Evolutionary conservation across 805 yeast genomes (phyloP).

Genomic region (Hanseniaspora thailandica): DNA sequence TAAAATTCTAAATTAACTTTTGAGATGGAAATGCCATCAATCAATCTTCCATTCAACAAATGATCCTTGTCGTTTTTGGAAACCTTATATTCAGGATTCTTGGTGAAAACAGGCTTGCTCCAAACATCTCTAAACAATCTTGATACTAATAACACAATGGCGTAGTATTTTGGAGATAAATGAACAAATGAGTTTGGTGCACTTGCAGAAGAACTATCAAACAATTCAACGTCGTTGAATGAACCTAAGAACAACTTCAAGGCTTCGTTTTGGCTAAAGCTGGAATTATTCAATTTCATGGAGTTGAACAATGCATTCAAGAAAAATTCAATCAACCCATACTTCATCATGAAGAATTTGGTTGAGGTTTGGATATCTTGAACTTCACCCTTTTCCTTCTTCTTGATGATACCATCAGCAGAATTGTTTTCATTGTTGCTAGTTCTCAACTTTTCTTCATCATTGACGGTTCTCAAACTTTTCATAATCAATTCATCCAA

Average conservation of each 20-base stretch:
- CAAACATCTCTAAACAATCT: constrained; percentile 71
- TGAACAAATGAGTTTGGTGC: constrained; percentile 38
- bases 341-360: constrained; percentile 57
- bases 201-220: neutral
- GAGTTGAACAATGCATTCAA: constrained; percentile 77
- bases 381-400: constrained; percentile 27
- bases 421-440: neutral
- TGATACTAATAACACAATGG: constrained; percentile 65
- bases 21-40: constrained; percentile 23
- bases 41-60: constrained; percentile 30
- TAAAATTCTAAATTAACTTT: constrained; percentile 50
- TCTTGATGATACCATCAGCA: neutral
- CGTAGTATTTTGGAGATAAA: constrained; percentile 83
- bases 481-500: constrained; percentile 46
- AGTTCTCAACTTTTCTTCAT: neutral
- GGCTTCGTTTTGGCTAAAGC: constrained; percentile 34
- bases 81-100: constrained; percentile 21
- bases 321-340: constrained; percentile 83
- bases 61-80: constrained; percentile 19
- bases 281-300: constrained; percentile 58
- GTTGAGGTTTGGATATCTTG: constrained; percentile 32
- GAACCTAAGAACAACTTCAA: constrained; percentile 32
- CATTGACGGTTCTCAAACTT: neutral
- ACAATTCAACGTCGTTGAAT: neutral
- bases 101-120: constrained; percentile 55